These are phyloP conservation scores for Alternaria sp. DNA, from an alignment of 2,329 filamentous ascomycete genomes.

Conservation along the genomic window DNA sequence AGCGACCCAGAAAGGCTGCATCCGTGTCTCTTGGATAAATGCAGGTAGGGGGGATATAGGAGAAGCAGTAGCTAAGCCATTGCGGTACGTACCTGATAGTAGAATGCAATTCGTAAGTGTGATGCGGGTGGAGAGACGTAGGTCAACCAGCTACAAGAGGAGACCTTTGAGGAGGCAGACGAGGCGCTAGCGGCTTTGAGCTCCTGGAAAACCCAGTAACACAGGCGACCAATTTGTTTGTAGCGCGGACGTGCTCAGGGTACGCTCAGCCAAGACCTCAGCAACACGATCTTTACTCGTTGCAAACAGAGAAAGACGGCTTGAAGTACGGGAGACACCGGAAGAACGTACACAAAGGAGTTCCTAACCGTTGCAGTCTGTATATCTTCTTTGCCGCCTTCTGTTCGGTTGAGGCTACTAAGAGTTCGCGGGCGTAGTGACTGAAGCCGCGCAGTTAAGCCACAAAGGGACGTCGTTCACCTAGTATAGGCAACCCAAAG, in stretches of 20 bases:
- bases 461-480: neutral
- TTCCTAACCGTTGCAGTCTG: slow-evolving; percentile 1
- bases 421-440: neutral
- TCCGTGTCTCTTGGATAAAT: neutral
- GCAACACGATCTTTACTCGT: neutral
- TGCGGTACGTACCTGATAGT: slow-evolving; percentile 10
- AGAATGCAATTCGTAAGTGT: neutral
- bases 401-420: neutral
- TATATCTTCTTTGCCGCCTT: neutral
- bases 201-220: slow-evolving; percentile 2
- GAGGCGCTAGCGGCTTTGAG: slow-evolving; percentile 10
- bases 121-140: neutral
- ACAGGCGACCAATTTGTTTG: neutral
- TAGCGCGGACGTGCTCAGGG: slow-evolving; percentile 7
- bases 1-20: neutral
- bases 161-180: slow-evolving; percentile 1
- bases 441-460: neutral
- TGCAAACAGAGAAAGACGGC: slow-evolving; percentile 1
- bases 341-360: neutral
- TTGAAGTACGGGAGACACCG: slow-evolving; percentile 4
- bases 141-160: neutral
- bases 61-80: neutral
- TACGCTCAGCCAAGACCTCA: slow-evolving; percentile 8
- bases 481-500: neutral
- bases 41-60: neutral